Conservation (phyloP, 1,139 yeast species). For the Geotrichum histeridarum region DNA sequence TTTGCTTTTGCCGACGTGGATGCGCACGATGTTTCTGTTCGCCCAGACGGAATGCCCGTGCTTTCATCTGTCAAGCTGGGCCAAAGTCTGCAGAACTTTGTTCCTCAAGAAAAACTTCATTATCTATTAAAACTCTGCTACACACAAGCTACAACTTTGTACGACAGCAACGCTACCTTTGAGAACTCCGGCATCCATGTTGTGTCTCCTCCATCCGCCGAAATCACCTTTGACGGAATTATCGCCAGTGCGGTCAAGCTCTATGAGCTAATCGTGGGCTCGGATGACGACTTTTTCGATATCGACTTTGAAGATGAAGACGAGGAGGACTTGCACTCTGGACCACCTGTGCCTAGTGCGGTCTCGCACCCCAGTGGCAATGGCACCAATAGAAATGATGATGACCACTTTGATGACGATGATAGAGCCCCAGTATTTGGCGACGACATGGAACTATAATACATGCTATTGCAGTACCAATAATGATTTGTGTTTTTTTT, state of each 20-base stretch:
- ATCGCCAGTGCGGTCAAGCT: conserved; percentile 73
- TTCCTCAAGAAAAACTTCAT: conserved; percentile 73
- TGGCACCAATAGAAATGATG: not conserved
- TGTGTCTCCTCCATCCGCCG: conserved; percentile 60
- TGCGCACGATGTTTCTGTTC: conserved; percentile 52
- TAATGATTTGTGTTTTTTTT: conserved; percentile 6
- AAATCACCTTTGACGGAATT: conserved; percentile 85
- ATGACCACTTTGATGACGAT: conserved; percentile 18
- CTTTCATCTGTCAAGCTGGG: conserved; percentile 81
- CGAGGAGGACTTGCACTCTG: conserved; percentile 37
- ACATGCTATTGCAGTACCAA: not conserved
- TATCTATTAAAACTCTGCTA: conserved; percentile 74
- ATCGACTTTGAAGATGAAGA: conserved; percentile 95
- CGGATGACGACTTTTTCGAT: conserved; percentile 92
- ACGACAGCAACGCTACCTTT: not conserved
- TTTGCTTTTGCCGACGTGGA: conserved; percentile 51
- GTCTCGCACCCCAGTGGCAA: not conserved
- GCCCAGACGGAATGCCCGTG: conserved; percentile 59
- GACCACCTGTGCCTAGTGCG: not conserved
- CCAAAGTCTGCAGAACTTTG: conserved; percentile 74
- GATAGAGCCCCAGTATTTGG: conserved; percentile 57
- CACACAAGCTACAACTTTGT: conserved; percentile 45
- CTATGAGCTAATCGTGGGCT: conserved; percentile 75
- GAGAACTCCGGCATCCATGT: conserved; percentile 32
- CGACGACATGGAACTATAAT: conserved; percentile 61